Evolutionary conservation across 352 stramenopile genomes (phyloP).

Genomic region (Lagenidium sp.): DNA sequence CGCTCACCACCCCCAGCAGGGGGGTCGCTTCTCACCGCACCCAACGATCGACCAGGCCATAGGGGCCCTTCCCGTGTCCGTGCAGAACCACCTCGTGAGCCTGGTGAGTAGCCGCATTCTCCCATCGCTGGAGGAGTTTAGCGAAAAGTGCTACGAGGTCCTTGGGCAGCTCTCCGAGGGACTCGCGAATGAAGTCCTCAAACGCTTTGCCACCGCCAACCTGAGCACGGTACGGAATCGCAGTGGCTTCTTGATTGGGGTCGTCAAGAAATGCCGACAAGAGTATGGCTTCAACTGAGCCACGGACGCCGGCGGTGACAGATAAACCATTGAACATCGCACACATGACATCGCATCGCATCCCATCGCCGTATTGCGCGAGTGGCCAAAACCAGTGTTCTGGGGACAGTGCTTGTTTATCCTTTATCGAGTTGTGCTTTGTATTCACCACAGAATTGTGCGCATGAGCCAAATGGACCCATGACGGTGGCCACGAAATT

Average conservation of each 20-base stretch:
- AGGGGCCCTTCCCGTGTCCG: slow-evolving; percentile 33
- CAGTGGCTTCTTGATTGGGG: slow-evolving; percentile 71
- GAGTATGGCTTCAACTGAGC: slow-evolving; percentile 60
- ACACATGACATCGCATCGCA: too few relatives aligned
- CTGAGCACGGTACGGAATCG: slow-evolving; percentile 65
- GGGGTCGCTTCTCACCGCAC: slow-evolving; percentile 12
- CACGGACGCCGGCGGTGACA: too few relatives aligned
- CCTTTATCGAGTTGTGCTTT: too few relatives aligned
- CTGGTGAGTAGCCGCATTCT: slow-evolving; percentile 48
- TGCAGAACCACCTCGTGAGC: slow-evolving; percentile 58
- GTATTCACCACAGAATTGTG: too few relatives aligned
- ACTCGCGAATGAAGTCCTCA: slow-evolving; percentile 67
- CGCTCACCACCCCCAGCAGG: neutral
- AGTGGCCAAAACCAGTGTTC: too few relatives aligned
- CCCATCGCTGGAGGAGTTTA: slow-evolving; percentile 58
- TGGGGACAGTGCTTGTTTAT: too few relatives aligned
- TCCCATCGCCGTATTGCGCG: too few relatives aligned
- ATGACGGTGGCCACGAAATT: too few relatives aligned
- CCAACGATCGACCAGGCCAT: slow-evolving; percentile 19
- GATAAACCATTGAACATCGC: too few relatives aligned
- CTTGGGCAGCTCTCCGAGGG: slow-evolving; percentile 64
- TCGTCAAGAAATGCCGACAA: slow-evolving; percentile 70
- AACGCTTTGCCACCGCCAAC: slow-evolving; percentile 63
- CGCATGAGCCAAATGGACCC: too few relatives aligned
- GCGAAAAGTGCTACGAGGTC: slow-evolving; percentile 76